Base-by-base conservation (phyloP, 139 green algal genomes). In the Tetradesmus obliquus region DNA sequence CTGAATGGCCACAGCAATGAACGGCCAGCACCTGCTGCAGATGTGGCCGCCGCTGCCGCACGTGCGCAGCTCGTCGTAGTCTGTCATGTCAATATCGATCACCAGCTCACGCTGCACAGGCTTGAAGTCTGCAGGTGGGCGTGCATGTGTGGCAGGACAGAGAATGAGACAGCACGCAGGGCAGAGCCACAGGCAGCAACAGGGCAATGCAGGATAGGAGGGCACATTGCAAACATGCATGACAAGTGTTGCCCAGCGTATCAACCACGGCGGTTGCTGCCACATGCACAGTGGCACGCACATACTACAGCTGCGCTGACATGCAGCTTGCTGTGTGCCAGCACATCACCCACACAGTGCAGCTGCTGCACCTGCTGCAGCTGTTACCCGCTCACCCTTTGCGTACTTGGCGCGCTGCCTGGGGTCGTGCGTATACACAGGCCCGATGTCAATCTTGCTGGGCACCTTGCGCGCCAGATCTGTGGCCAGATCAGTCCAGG, bases 11-110 rank as follows among this genome's bases (percentile, higher is more conserved):
- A 97, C 93, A 4, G 97, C 96, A 97, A 99, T 99, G 81, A 99
- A 95, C 19, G 97, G 97, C 98, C 98, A 99, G 97, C 98, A 99
- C 55, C 94, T 94, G 58, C 53, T 88, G 95, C 98, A 99, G 92
- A 99, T 98, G 93, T 98, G 94, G 3, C 96, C 97, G 0, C 93
- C 96, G 15, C 93, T 96, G 83, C 97, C 97, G 90, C 97, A 99
- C 0, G 96, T 99, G n/a, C 98, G 94, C 83, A 99, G 97, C 90
- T 99, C 98, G 72, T 99, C 98, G 90, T 99, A 99, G 93, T 99
- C 98, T 12, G 97, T 99, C 91, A 99, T 93, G 91, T 99, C 98
- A 80, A 99, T 98, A 84, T 99, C 98, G 93, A 99, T 99, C 71
- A 99, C 98, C 51, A 99, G 95, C 96, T 99, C 98, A 22, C 98